These are phyloP conservation scores for Syncephalis fuscata DNA, from an alignment of 371 early-diverging fungal species.

Conservation along the genomic window DNA sequence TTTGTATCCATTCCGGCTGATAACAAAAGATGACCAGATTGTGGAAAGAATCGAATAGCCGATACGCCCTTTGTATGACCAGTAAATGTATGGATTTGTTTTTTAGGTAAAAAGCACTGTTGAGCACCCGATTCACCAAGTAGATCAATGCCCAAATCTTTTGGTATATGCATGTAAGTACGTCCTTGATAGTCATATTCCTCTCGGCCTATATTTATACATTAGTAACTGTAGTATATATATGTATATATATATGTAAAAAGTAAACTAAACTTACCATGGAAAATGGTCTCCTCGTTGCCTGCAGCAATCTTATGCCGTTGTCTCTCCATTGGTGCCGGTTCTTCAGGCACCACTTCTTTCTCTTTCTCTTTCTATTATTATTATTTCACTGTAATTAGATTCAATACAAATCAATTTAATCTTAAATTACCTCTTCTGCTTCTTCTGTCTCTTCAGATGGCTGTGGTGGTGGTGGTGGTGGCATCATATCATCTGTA, in stretches of 20 bases:
- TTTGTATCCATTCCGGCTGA: conserved; percentile 84
- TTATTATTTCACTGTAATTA: no score
- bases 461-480: conserved; percentile 44
- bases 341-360: conserved; percentile 8
- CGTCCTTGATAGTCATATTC: conserved; percentile 83
- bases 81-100: conserved; percentile 74
- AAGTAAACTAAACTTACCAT: conserved; percentile 31
- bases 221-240: not conserved
- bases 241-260: not conserved
- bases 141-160: conserved; percentile 63
- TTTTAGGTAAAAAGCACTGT: conserved; percentile 76
- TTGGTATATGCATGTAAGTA: conserved; percentile 88
- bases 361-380: conserved; percentile 8
- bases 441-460: conserved; percentile 21
- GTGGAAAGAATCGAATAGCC: conserved; percentile 78
- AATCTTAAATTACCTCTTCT: conserved; percentile 9
- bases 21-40: conserved; percentile 77
- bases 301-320: conserved; percentile 13
- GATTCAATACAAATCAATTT: no score
- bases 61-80: conserved; percentile 90
- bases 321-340: conserved; percentile 3
- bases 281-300: conserved; percentile 53
- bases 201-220: conserved; percentile 16
- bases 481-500: conserved; percentile 26
- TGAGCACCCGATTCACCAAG: conserved; percentile 54